Conservation (phyloP, 192 early-diverging fungal genomes). For the Mortierella hygrophila region DNA sequence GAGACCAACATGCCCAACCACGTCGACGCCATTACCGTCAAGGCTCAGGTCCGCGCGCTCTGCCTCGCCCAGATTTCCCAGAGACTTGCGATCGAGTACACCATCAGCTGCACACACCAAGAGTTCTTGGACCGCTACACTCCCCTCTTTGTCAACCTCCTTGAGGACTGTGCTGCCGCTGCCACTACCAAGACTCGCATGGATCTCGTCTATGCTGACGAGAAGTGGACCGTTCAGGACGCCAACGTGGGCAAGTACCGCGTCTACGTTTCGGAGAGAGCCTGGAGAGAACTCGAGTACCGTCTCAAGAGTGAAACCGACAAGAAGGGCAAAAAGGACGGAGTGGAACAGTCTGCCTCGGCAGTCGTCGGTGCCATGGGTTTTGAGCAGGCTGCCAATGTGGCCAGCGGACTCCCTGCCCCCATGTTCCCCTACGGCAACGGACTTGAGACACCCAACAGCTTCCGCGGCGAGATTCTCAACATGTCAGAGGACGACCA, state of each 20-base stretch:
- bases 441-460: slow-evolving; percentile 38
- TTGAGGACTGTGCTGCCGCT: slow-evolving; percentile 47
- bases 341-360: slow-evolving; percentile 55
- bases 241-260: slow-evolving; percentile 56
- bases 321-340: slow-evolving; percentile 64
- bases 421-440: slow-evolving; percentile 9
- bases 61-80: slow-evolving; percentile 78
- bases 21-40: slow-evolving; percentile 78
- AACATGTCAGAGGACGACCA: slow-evolving; percentile 52
- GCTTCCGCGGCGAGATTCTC: slow-evolving; percentile 47
- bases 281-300: slow-evolving; percentile 90
- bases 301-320: slow-evolving; percentile 80
- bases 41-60: slow-evolving; percentile 78
- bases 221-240: slow-evolving; percentile 32
- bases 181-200: slow-evolving; percentile 33
- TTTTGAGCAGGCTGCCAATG: slow-evolving; percentile 49
- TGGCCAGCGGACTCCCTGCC: not conserved
- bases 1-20: slow-evolving; percentile 69
- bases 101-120: slow-evolving; percentile 76
- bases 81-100: slow-evolving; percentile 78
- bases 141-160: slow-evolving; percentile 47
- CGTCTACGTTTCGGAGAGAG: slow-evolving; percentile 79
- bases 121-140: slow-evolving; percentile 86
- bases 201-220: slow-evolving; percentile 29
- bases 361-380: slow-evolving; percentile 38